Conservation (phyloP, 2,329 filamentous ascomycete species). For the Hypoxylon sp. region DNA sequence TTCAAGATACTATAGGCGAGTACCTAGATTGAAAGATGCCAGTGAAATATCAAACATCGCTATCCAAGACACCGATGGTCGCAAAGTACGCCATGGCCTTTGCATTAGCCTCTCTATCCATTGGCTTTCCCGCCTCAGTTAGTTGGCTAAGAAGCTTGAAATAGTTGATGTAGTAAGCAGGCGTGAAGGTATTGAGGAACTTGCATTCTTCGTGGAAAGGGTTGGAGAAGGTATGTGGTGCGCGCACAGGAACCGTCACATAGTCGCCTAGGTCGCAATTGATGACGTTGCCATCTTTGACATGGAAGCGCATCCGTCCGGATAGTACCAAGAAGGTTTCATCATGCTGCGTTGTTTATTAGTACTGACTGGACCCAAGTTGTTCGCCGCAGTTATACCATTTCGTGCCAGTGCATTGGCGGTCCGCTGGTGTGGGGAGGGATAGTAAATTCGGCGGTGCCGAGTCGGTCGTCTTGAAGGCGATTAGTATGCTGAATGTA, state of each 20-base stretch:
- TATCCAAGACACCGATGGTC: constrained; percentile 3
- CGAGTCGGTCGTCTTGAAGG: constrained; percentile 5
- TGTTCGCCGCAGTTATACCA: not conserved
- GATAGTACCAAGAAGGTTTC: constrained; percentile 10
- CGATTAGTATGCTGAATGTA: not conserved
- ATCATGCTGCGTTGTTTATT: constrained; percentile 1
- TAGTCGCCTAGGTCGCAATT: constrained; percentile 9
- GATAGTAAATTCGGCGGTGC: constrained; percentile 11
- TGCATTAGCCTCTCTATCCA: constrained; percentile 10
- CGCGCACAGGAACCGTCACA: constrained; percentile 9
- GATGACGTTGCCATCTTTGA: constrained; percentile 9
- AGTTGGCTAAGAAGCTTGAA: constrained; percentile 16
- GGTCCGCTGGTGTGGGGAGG: constrained; percentile 14
- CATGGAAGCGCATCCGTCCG: constrained; percentile 5
- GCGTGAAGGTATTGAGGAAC: constrained; percentile 16
- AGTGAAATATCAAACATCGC: not conserved
- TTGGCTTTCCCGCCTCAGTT: constrained; percentile 10
- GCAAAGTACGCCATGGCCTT: constrained; percentile 21
- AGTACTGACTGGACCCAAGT: not conserved
- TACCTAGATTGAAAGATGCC: not conserved
- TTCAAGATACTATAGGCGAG: no score
- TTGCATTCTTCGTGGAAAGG: constrained; percentile 9
- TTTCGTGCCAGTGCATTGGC: constrained; percentile 15
- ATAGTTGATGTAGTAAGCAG: constrained; percentile 23
- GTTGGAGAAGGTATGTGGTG: constrained; percentile 3